A percentile compares a stretch with the other conserved stretches of the same genome.
Evolutionary conservation across 495 filamentous ascomycete species (phyloP).

Genomic region (Podospora conica): DNA sequence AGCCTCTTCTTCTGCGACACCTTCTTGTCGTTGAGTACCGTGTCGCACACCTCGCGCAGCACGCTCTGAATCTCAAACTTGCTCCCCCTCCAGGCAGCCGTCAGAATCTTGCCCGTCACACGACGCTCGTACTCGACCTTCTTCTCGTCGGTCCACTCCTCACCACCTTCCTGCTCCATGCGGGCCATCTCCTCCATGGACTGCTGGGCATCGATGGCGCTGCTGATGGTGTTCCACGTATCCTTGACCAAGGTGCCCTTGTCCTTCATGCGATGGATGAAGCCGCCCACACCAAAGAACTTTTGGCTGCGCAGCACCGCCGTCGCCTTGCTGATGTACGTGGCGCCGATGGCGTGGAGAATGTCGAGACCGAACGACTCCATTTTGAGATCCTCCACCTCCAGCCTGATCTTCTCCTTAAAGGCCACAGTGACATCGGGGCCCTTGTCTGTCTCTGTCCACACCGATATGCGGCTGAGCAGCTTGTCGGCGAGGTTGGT

Average conservation of each 20-base stretch:
- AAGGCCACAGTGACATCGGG: conserved; percentile 80
- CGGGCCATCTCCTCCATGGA: conserved; percentile 99
- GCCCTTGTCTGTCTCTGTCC: conserved; percentile 95
- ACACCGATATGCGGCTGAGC: conserved; percentile 83
- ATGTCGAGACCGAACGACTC: conserved; percentile 98
- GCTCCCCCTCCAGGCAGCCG: conserved; percentile 92
- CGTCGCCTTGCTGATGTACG: conserved; percentile 81
- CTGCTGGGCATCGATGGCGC: conserved; percentile 95
- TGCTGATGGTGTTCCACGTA: conserved; percentile 95
- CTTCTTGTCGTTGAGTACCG: conserved; percentile 66
- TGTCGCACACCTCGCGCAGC: conserved; percentile 76
- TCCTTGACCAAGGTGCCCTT: conserved; percentile 96
- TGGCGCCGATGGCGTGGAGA: conserved; percentile 85
- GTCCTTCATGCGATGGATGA: conserved; percentile 90
- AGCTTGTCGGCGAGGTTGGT: conserved; percentile 77
- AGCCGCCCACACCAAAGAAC: conserved; percentile 91
- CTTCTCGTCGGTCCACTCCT: conserved; percentile 98
- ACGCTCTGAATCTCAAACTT: conserved; percentile 98
- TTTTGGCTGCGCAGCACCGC: conserved; percentile 91
- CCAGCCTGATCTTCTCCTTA: conserved; percentile 85
- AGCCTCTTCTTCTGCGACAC: conserved; percentile 77
- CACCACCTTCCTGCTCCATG: conserved; percentile 87
- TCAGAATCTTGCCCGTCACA: conserved; percentile 98
- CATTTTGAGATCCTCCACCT: conserved; percentile 98
- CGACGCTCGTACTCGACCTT: conserved; percentile 91